Percentiles rank a stretch among this genome's conserved stretches.
Conservation (phyloP, 2,329 filamentous ascomycete species). For the Aspergillus neotritici region DNA sequence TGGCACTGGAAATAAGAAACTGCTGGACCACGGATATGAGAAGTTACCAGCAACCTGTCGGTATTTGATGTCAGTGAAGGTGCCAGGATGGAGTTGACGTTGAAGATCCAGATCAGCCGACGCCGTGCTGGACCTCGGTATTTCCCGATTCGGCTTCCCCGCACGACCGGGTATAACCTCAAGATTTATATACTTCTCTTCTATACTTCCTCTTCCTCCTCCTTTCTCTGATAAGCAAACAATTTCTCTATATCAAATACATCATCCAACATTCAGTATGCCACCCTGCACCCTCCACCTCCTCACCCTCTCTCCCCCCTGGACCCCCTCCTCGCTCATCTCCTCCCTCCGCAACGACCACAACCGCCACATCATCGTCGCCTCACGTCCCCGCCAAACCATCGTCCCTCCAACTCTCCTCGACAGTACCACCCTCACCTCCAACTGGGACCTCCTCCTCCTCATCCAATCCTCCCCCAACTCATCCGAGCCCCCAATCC, state of each 20-base stretch:
- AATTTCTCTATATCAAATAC: no score
- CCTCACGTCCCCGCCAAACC: constrained; percentile 32
- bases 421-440: constrained; percentile 24
- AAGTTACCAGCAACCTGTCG: no score
- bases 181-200: no score
- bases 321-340: constrained; percentile 23
- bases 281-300: constrained; percentile 34
- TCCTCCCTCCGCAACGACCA: constrained; percentile 20
- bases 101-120: no score
- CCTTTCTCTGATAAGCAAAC: no score
- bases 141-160: not conserved
- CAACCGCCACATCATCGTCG: constrained; percentile 25
- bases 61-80: no score
- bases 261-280: constrained; percentile 20
- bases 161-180: no score
- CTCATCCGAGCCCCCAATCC: constrained; percentile 14
- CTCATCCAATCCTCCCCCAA: constrained; percentile 19
- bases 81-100: no score
- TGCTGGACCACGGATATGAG: no score
- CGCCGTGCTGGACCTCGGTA: no score
- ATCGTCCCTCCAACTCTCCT: constrained; percentile 32
- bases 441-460: constrained; percentile 33
- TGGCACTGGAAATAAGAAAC: no score
- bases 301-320: constrained; percentile 22
- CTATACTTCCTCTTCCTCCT: no score